phyloP scores from a whole-genome alignment of 2,329 filamentous ascomycete genomes.

The Trichoderma atroviride region DNA sequence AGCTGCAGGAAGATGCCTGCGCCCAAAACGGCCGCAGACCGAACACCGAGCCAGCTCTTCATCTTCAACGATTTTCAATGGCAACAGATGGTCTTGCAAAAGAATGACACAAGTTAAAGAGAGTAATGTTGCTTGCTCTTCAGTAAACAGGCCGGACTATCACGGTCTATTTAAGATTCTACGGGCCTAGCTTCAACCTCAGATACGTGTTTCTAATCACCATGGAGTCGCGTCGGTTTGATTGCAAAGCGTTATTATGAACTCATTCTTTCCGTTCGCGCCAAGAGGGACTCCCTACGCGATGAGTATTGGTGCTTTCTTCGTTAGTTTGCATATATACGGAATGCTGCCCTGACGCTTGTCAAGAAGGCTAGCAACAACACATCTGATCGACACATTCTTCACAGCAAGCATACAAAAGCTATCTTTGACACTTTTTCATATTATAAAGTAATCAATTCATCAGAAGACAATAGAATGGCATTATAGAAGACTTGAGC shows the following conservation, averaged over 20 bases:
- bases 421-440: background rate
- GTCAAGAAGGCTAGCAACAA: background rate
- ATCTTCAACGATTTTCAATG: background rate
- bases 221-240: background rate
- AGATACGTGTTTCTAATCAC: background rate
- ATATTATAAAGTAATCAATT: background rate
- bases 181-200: background rate
- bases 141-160: background rate
- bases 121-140: background rate
- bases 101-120: background rate
- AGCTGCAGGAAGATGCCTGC: background rate
- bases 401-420: background rate
- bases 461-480: background rate
- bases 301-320: background rate
- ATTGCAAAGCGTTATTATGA: background rate
- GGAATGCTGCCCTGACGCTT: background rate
- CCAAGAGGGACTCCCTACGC: background rate
- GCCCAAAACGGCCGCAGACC: background rate
- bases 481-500: background rate
- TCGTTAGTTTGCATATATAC: background rate
- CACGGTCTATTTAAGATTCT: background rate
- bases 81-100: background rate
- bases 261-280: background rate
- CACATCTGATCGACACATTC: background rate
- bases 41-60: background rate